Percentiles rank a stretch among this genome's conserved stretches.
phyloP scores from a whole-genome alignment of 2,329 filamentous ascomycete species.

The Aspergillus candidus region DNA sequence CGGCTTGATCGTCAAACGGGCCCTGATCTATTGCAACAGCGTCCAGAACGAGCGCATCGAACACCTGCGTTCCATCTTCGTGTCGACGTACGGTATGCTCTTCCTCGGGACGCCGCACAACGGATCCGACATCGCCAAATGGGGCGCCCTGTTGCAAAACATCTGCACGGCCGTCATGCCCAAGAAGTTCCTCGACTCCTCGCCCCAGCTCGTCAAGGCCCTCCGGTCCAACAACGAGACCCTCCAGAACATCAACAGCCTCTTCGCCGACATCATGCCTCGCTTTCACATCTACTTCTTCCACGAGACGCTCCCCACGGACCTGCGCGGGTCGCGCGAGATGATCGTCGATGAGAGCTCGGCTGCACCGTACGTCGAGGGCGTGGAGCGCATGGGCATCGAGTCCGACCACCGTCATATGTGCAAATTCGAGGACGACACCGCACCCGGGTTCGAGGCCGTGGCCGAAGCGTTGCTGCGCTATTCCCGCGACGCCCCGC shows the following conservation, averaged over 20 bases:
- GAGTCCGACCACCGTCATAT: constrained; percentile 65
- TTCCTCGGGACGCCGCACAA: constrained; percentile 73
- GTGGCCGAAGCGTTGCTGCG: constrained; percentile 44
- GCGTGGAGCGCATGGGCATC: constrained; percentile 68
- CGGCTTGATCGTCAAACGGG: constrained; percentile 65
- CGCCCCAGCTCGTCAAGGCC: constrained; percentile 61
- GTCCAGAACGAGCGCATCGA: constrained; percentile 55
- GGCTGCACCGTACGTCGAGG: constrained; percentile 62
- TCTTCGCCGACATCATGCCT: constrained; percentile 65
- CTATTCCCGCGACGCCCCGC: constrained; percentile 48
- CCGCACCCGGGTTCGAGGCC: constrained; percentile 59
- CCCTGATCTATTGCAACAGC: constrained; percentile 61
- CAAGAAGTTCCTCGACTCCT: constrained; percentile 60
- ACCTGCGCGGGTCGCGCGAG: constrained; percentile 57
- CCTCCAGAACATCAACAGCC: constrained; percentile 65
- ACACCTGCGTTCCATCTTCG: constrained; percentile 61
- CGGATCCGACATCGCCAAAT: constrained; percentile 62
- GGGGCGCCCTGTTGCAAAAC: constrained; percentile 61
- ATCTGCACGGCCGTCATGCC: constrained; percentile 62
- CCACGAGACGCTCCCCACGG: constrained; percentile 66
- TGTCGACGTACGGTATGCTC: constrained; percentile 69
- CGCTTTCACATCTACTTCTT: constrained; percentile 70
- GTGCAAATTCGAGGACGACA: constrained; percentile 63
- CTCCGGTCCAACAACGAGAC: constrained; percentile 70
- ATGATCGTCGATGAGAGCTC: constrained; percentile 65